A percentile compares a stretch with the other conserved stretches of the same genome.
These are phyloP conservation scores for Pestalotiopsis sp. DNA, from an alignment of 2,329 filamentous ascomycete species.

Conservation along the genomic window DNA sequence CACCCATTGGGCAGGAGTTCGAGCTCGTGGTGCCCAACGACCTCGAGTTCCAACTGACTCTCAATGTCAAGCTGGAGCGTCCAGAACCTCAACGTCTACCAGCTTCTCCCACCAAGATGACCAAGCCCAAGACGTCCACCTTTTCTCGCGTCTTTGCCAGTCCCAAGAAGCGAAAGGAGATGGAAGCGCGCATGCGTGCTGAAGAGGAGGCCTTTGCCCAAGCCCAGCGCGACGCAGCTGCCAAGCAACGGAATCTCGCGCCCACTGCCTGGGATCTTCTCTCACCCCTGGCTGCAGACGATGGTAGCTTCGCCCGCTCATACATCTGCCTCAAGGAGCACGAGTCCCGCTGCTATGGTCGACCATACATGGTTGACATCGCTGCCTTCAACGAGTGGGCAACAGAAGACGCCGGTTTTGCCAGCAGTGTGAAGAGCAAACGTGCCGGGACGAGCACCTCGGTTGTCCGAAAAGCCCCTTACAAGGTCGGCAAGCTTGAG, in stretches of 20 bases:
- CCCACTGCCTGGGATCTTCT: constrained; percentile 84
- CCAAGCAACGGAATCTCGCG: constrained; percentile 61
- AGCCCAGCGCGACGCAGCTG: constrained; percentile 63
- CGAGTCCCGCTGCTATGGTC: constrained; percentile 83
- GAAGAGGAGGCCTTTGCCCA: constrained; percentile 74
- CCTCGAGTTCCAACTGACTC: constrained; percentile 96
- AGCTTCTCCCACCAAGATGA: constrained; percentile 61
- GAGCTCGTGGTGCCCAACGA: constrained; percentile 96
- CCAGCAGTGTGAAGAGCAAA: constrained; percentile 94
- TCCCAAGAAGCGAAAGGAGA: constrained; percentile 94
- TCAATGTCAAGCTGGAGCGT: constrained; percentile 92
- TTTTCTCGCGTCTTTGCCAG: constrained; percentile 93
- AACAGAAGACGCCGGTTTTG: constrained; percentile 74
- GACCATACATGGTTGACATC: constrained; percentile 84
- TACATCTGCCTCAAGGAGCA: constrained; percentile 95
- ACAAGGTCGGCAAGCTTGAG: constrained; percentile 92
- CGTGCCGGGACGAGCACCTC: constrained; percentile 60
- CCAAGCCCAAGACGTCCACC: constrained; percentile 76
- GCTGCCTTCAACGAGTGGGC: constrained; percentile 99
- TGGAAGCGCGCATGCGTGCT: constrained; percentile 80
- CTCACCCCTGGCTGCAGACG: constrained; percentile 81
- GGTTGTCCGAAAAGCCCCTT: constrained; percentile 83
- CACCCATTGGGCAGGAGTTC: constrained; percentile 96
- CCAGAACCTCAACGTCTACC: constrained; percentile 60
- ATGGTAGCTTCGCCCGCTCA: constrained; percentile 91